Base-by-base conservation (phyloP, 1,284 basidiomycete genomes). In the Omphalotus olearius region DNA sequence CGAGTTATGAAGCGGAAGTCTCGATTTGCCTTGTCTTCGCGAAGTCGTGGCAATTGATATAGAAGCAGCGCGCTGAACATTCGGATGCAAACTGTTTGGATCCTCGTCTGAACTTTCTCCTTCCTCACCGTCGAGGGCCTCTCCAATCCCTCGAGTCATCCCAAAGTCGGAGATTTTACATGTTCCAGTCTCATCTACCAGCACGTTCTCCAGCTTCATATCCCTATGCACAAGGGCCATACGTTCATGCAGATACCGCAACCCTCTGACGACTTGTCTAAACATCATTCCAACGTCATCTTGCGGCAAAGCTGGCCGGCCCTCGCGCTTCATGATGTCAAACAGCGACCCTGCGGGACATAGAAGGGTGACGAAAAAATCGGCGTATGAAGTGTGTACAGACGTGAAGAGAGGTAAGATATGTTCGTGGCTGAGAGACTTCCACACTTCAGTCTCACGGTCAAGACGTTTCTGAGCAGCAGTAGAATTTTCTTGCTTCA, bases 151-250 rank as follows among this genome's bases (percentile, higher is more conserved):
- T 61, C 76, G 74, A 23, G 91, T 76, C 71, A 94, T 78, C 47
- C 92, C 92, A 69, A 95, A 95, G 68, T 95, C 92, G 42, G 77
- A 75, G 36, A 95, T 88, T 63, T 82, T 81, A 70, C 88, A 90
- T 33, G 83, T 76, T 47, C 91, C 91, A 67, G 80, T 79, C 62
- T 89, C 84, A 67, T 95, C 93, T 52, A 94, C 85, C 47, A 99
- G 79, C 44, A 98, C 85, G 71, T 99, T 99, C 72, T 98, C 96
- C 52, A 98, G 82, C 72, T 99, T 99, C 68, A 99, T 76, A 70
- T 99, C 94, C 58, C 92, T 82, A 70, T 98, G 94, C 49, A 94
- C 85, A 58, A 90, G 80, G 14, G 78, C 72, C 20, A 83, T 87
- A 44, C 82, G 79, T 56, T 88, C 82, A 67, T 98, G 95, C 61